Conservation (phyloP, 306 rosid genomes). For the Ammopiptanthus mongolicus region DNA sequence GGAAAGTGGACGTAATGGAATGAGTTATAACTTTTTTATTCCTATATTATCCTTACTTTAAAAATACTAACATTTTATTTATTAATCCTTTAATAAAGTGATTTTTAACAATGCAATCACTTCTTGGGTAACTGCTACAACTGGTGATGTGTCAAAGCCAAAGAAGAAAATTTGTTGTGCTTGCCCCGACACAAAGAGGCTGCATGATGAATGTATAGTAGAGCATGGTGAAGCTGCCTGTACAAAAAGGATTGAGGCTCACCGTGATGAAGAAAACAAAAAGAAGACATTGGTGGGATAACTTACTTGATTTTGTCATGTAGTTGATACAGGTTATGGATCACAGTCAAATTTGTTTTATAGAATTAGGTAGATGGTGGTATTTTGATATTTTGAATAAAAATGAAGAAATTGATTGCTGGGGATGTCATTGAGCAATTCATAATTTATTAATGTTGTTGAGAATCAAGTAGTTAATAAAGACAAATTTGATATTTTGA, state of each 20-base stretch:
- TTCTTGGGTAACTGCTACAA: not conserved
- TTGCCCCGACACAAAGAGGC: slow-evolving; percentile 53
- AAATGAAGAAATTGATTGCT: not conserved
- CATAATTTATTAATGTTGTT: not conserved
- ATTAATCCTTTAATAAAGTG: no score
- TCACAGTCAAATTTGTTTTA: not conserved
- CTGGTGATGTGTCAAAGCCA: slow-evolving; percentile 35
- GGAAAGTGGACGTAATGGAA: no score
- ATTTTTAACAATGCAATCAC: no score
- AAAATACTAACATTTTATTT: no score
- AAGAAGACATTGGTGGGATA: not conserved
- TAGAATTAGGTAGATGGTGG: slow-evolving; percentile 9
- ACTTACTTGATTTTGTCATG: not conserved
- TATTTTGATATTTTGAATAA: slow-evolving; percentile 16
- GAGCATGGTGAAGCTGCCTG: slow-evolving; percentile 70
- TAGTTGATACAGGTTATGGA: not conserved
- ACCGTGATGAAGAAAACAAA: slow-evolving; percentile 7
- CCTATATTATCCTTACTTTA: no score
- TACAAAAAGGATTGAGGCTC: slow-evolving; percentile 67
- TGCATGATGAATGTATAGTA: slow-evolving; percentile 66
- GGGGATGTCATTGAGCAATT: not conserved
- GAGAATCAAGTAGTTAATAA: not conserved
- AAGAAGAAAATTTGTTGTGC: slow-evolving; percentile 73
- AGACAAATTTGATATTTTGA: no score
- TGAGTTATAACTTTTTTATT: no score